A percentile compares a stretch with the other conserved stretches of the same genome.
Conservation (phyloP, 768 basidiomycete species). For the Termitomyces titanicus region DNA sequence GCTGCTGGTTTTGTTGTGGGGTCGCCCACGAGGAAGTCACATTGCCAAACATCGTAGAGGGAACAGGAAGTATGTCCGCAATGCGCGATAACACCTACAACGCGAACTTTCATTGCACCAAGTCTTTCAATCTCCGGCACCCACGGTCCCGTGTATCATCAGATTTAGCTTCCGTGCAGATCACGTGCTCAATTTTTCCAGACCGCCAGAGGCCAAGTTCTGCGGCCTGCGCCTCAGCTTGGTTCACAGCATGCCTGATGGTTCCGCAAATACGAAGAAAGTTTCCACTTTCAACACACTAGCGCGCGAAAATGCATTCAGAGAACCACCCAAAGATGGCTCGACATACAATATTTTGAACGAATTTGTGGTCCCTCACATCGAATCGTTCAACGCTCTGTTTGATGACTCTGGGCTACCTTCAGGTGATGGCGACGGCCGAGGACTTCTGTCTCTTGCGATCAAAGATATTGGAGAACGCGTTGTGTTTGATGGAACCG, state of each 20-base stretch:
- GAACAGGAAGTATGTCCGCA: neutral
- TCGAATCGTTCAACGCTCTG: conserved; percentile 94
- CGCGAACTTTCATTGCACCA: conserved; percentile 15
- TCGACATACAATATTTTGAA: conserved; percentile 80
- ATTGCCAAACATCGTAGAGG: conserved; percentile 56
- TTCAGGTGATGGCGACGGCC: conserved; percentile 68
- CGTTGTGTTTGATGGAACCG: conserved; percentile 86
- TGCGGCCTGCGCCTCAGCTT: conserved; percentile 1
- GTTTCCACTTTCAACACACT: conserved; percentile 77
- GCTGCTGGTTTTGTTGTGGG: conserved; percentile 62
- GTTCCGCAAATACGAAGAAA: conserved; percentile 31
- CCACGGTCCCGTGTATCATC: conserved; percentile 18
- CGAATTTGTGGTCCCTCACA: conserved; percentile 90
- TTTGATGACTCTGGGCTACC: conserved; percentile 90
- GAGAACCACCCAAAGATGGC: conserved; percentile 64
- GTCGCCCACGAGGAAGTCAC: conserved; percentile 67
- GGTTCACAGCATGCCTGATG: conserved; percentile 48
- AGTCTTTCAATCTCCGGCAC: conserved; percentile 34
- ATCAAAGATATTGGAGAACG: conserved; percentile 85
- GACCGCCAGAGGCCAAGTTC: neutral
- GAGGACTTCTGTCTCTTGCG: conserved; percentile 74
- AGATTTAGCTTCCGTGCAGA: conserved; percentile 3
- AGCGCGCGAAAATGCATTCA: conserved; percentile 72
- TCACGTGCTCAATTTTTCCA: conserved; percentile 33
- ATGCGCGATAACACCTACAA: conserved; percentile 8